Base-by-base conservation (phyloP, 805 yeast species). In the Myxozyma neotropica region DNA sequence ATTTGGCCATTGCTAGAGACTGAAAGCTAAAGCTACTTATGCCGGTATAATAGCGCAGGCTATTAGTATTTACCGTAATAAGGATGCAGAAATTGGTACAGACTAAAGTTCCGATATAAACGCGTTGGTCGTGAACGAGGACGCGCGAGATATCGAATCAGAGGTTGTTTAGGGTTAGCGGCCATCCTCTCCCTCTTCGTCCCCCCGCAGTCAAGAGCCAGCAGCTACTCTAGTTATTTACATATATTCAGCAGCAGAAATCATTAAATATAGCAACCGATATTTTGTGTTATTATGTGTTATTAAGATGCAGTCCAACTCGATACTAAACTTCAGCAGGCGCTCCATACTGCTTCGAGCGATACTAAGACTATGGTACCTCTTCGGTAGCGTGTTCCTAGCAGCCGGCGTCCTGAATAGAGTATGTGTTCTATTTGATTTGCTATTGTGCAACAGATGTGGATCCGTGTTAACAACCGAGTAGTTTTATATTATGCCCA, bases 401-500 rank as follows among this genome's bases (percentile, higher is more conserved):
- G 53, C 54, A n/a, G 23, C 58, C 21, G 61, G 55, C 13, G 26
- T 52, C 8, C 13, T 60, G 15, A 56, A 56, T 45, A 47, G 56
- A n/a, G 64, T 56, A 52, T 12, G 53, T 17, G 29, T 23, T 15
- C 39, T 24, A 19, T 5, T 15, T 42, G 10, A 48, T 19, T 48
- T 13, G 23, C 15, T 23, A 23, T 15, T 35, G 7, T 35, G n/a
- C n/a, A 23, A 8, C 5, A 17, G 26, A 27, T n/a, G 42, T 43
- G 2, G 1, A 15, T 15, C 13, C 6, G 24, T 29, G 36, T 52
- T 40, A 13, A 55, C 43, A 26, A 13, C 2, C 7, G 24, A 4
- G 23, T 38, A 61, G 65, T 2, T 58, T 24, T 61, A 54, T 33
- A 53, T 61, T n/a, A 19, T 51, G 23, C 65, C 65, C 6, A 45